Base-by-base conservation (phyloP, 345 rosid genomes). In the Draba incana region DNA sequence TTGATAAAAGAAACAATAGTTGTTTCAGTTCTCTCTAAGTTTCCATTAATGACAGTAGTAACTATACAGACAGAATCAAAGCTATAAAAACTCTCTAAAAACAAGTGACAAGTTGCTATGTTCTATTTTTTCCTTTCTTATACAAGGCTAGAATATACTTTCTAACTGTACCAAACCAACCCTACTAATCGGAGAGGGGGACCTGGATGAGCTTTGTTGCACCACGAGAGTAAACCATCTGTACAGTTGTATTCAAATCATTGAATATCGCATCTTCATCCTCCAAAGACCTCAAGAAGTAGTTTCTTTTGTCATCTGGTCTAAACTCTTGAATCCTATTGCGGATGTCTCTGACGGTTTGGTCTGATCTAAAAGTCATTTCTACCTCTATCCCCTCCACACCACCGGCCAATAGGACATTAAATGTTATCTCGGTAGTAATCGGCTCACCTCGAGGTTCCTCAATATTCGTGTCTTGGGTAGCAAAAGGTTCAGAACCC, bases 311-410 rank as follows among this genome's bases (percentile, higher is more conserved):
- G 41, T 8, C 8, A 8, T 14, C 16, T 53, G 42, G 49, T 51
- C 8, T 50, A 27, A 0, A n/a, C 56, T 3, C 57, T 3, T 16
- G 51, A 59, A 74, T 27, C 27, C 7, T 45, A 7, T 37, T 37
- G 63, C 4, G 68, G 56, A 74, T 59, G 44, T 74, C 77, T 45
- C 72, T 59, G 25, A 73, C 7, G 41, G 77, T 73, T 25, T 57
- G n/a, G 57, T 56, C 38, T 33, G 64, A 24, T n/a, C 56, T 45
- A 24, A 71, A 7, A 54, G 48, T 11, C 38, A 72, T 12, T 3
- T 8, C 2, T 43, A 25, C 5, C 41, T 33, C 1, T 46, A 4
- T 13, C 11, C 30, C 43, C 3, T 28, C 5, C 31, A 4, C 5
- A 28, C 3, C 31, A 60, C 41, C 52, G 3, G 52, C 12, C 50